Evolutionary conservation across 495 filamentous ascomycete species (phyloP), one percentile per base, ranked within the genome.

Genomic region (Penicillium lividum): DNA sequence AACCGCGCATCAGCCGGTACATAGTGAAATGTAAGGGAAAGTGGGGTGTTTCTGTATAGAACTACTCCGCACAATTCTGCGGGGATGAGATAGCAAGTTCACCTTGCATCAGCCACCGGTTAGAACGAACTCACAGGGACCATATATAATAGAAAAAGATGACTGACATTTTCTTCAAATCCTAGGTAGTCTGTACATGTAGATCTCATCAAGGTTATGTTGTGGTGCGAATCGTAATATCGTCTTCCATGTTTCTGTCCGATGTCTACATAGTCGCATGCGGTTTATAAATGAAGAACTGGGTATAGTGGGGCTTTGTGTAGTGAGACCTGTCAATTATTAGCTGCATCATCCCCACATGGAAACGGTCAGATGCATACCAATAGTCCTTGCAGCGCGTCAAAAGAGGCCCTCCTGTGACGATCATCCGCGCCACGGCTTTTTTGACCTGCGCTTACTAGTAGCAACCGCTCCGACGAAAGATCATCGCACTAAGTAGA

Each of bases 351-450:
- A 34, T 6, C 22, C 30, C 44, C 48, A 51, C 43, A 51, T 53
- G 22, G 29, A 18, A 49, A n/a, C 6, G 50, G 46, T 54, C 25
- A 50, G 30, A 34, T 52, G 50, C 31, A 51, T 31, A 76, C 68
- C 71, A 80, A 60, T 22, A 81, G 69, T 15, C 80, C 77, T 65
- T 80, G 73, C 10, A 83, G 71, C 16, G 80, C 61, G 40, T 84
- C 80, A 40, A 83, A 61, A 28, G 74, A 76, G 65, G 65, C 44
- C 82, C 75, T 6, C 72, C 72, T 34, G 74, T 71, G 51, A 81
- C 55, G 13, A 82, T 61, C 67, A 84, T 76, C 25, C 71, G 69
- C 28, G 75, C 70, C 49, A 79, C 60, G 40, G 69, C 64, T 53
- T 62, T 69, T 59, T 78, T 74, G 27, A 81, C 60, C 68, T 15